Evolutionary conservation across 345 rosid species (phyloP), one percentile per base, ranked within the genome.

Genomic region (Eucalyptus decipiens): DNA sequence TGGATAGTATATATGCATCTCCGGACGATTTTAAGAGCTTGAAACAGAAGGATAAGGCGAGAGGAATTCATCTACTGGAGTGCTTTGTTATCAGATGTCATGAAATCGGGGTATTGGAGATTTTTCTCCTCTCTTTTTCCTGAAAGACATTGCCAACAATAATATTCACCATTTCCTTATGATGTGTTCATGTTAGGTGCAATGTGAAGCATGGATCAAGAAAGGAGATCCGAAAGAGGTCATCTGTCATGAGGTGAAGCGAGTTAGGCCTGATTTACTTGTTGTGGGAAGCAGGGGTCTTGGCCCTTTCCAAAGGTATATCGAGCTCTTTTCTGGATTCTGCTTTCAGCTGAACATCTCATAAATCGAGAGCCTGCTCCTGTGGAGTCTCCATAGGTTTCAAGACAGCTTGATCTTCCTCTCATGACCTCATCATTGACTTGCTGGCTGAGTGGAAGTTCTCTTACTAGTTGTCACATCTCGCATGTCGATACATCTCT

Each of bases 261-360:
- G 97, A 11, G 96, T 96, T 88, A 89, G 90, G 62, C 99, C 99
- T 24, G 99, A 98, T 94, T 90, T 98, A 40, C 95, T 98, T 60
- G 97, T 98, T 48, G 95, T 97, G 58, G 99, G 99, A 89, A 91
- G 99, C 90, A 92, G 99, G 87, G 98, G 99, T 80, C 99, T 98
- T 28, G 98, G 99, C 58, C 99, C 99, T 87, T 98, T 97, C 86
- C 99, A 95, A 89, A 95, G 98, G 99, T 96, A 93, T 87, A 92
- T 88, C 19, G 17, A 43, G 21, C 32, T 62, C 30, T 37, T 37
- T 48, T 8, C 30, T 6, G 45, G 23, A 10, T 58, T 45, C 18
- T 34, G 47, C 16, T 72, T 32, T 34, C 50, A 40, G 26, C 28
- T 2, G 12, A 15, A 80, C 9, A 50, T 76, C 67, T 26, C 43